Conservation (phyloP, 805 yeast species). For the Saccharomyces paradoxus region DNA sequence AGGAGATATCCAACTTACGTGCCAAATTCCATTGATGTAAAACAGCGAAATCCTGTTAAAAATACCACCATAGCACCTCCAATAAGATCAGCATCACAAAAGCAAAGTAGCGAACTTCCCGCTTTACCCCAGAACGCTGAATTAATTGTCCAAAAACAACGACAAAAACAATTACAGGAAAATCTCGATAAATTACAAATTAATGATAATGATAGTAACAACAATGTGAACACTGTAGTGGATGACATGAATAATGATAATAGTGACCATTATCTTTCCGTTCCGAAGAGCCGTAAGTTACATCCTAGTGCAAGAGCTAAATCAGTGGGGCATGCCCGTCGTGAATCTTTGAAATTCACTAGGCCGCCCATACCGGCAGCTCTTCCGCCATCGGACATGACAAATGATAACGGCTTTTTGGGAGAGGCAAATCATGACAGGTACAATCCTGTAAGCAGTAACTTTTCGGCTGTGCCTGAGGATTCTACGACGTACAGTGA, state of each 20-base stretch:
- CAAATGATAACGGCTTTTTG: slow-evolving; percentile 38
- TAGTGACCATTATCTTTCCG: slow-evolving; percentile 15
- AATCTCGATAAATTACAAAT: slow-evolving; percentile 15
- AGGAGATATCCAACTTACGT: slow-evolving; percentile 29
- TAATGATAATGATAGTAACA: slow-evolving; percentile 4
- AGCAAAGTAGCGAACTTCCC: slow-evolving; percentile 22
- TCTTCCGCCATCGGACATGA: slow-evolving; percentile 16
- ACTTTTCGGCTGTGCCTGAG: slow-evolving; percentile 38
- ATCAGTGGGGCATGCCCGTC: slow-evolving; percentile 63
- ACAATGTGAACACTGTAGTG: slow-evolving; percentile 1
- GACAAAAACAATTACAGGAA: slow-evolving; percentile 16
- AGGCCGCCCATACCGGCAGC: slow-evolving; percentile 31
- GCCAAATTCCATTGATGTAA: not conserved
- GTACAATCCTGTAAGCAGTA: not conserved
- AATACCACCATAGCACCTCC: slow-evolving; percentile 10
- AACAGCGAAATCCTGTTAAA: slow-evolving; percentile 1
- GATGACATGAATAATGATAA: slow-evolving; percentile 1
- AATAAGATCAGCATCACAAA: slow-evolving; percentile 22
- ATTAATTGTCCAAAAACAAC: slow-evolving; percentile 26
- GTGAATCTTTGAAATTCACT: slow-evolving; percentile 42
- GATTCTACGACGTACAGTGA: slow-evolving; percentile 41
- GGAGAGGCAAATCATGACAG: slow-evolving; percentile 5
- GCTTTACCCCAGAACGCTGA: slow-evolving; percentile 32
- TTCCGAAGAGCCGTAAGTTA: slow-evolving; percentile 29
- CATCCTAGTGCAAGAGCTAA: slow-evolving; percentile 88